These are phyloP conservation scores for Gyromitra esculenta DNA, from an alignment of 2,329 filamentous ascomycete species.

Conservation along the genomic window DNA sequence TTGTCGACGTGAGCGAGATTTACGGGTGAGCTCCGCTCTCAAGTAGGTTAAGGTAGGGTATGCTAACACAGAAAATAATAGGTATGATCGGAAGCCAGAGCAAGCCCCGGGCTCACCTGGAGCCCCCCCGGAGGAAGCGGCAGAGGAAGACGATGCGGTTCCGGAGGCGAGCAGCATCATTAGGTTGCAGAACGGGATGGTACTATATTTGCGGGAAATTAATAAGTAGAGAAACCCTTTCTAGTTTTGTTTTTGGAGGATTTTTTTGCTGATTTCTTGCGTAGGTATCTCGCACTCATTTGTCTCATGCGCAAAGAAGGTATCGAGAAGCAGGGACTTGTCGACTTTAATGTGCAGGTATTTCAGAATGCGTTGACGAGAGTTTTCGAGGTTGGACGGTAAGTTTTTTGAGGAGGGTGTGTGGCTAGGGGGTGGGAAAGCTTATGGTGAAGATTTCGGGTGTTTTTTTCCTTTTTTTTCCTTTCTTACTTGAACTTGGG, in stretches of 20 bases:
- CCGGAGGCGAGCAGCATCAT: constrained; percentile 74
- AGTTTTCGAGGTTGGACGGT: constrained; percentile 73
- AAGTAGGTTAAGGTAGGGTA: not conserved
- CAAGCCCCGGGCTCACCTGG: constrained; percentile 32
- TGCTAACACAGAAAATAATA: constrained; percentile 37
- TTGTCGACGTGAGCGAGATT: constrained; percentile 94
- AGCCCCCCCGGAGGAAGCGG: constrained; percentile 3
- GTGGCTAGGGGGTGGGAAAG: not conserved
- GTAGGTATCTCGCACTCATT: constrained; percentile 77
- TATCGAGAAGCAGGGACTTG: constrained; percentile 82
- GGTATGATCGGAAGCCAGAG: constrained; percentile 61
- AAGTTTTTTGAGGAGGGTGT: not conserved
- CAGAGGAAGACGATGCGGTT: constrained; percentile 66
- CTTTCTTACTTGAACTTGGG: not conserved
- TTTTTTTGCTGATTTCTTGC: not conserved
- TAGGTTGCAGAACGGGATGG: constrained; percentile 74
- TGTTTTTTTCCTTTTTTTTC: not conserved
- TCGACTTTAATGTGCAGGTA: constrained; percentile 87
- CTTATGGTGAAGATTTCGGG: not conserved
- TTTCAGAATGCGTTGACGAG: constrained; percentile 81
- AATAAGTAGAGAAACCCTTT: constrained; percentile 63
- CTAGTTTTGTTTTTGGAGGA: not conserved
- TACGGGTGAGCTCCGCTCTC: constrained; percentile 71
- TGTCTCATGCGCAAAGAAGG: constrained; percentile 88
- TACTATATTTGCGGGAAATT: constrained; percentile 73